phyloP scores from a whole-genome alignment of 2,329 filamentous ascomycete species.

The Teratosphaeria viscida region DNA sequence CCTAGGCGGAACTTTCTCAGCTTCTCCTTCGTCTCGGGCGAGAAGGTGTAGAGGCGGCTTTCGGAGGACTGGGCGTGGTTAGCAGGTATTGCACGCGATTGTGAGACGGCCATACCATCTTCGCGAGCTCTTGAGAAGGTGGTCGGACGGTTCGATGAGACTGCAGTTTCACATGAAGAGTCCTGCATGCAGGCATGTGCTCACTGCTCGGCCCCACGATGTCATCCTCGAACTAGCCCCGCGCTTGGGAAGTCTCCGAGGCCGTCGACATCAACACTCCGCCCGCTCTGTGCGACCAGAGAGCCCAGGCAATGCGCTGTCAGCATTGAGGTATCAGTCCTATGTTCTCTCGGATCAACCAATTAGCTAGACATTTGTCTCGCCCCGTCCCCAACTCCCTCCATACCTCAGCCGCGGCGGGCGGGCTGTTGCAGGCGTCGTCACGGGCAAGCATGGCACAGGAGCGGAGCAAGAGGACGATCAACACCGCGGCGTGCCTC shows the following conservation, averaged over 20 bases:
- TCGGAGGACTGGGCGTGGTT: constrained; percentile 52
- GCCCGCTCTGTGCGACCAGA: neutral
- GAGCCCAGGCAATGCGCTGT: neutral
- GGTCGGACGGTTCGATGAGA: neutral
- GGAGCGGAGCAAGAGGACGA: constrained; percentile 53
- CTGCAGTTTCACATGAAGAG: neutral
- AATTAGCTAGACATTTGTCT: constrained; percentile 62
- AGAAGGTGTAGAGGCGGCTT: constrained; percentile 85
- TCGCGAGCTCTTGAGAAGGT: neutral
- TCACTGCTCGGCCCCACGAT: neutral
- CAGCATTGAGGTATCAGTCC: neutral
- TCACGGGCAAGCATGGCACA: constrained; percentile 39
- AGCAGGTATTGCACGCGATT: neutral
- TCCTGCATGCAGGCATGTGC: neutral
- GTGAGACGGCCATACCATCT: neutral
- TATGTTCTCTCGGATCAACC: constrained; percentile 70
- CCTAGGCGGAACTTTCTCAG: constrained; percentile 89
- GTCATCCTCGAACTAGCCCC: neutral
- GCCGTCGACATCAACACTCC: neutral
- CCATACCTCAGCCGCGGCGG: constrained; percentile 34
- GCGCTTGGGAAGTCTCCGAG: neutral
- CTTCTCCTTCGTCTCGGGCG: constrained; percentile 75
- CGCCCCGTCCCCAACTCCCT: constrained; percentile 50
- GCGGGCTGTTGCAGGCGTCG: constrained; percentile 23
- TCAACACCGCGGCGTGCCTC: constrained; percentile 81